phyloP scores from a whole-genome alignment of 108 stramenopile species.

The Phaeodactylum tricornutum region DNA sequence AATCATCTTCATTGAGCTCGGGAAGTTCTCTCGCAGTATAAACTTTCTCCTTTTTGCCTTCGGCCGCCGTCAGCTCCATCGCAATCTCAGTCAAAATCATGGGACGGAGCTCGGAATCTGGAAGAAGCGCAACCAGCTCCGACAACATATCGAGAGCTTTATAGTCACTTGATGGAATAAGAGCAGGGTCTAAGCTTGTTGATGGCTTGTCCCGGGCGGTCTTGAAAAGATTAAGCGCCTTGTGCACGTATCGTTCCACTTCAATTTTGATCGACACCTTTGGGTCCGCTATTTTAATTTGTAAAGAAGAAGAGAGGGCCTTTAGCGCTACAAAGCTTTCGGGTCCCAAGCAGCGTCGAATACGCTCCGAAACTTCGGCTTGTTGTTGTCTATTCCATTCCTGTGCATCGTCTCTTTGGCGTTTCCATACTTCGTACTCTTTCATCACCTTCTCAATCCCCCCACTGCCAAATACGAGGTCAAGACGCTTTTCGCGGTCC shows the following conservation, averaged over 20 bases:
- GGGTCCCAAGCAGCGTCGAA: constrained; percentile 34
- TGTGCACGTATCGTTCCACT: constrained; percentile 38
- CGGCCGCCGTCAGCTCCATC: constrained; percentile 14
- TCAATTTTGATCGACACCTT: constrained; percentile 4
- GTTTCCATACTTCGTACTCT: constrained; percentile 71
- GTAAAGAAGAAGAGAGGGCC: background rate
- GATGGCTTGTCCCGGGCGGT: constrained; percentile 20
- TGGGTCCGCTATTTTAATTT: background rate
- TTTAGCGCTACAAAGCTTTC: constrained; percentile 26
- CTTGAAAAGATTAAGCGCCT: constrained; percentile 22
- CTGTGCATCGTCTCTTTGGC: constrained; percentile 24
- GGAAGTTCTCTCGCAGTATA: constrained; percentile 5
- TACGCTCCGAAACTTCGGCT: constrained; percentile 22
- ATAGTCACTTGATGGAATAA: constrained; percentile 20
- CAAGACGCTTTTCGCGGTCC: constrained; percentile 55
- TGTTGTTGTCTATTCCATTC: constrained; percentile 36
- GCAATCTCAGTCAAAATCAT: constrained; percentile 40
- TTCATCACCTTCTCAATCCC: constrained; percentile 61
- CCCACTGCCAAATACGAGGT: constrained; percentile 52
- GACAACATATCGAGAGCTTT: constrained; percentile 49
- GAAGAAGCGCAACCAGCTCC: constrained; percentile 50
- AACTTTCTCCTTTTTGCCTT: background rate
- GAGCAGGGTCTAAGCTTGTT: constrained; percentile 5
- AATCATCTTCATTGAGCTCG: constrained; percentile 41
- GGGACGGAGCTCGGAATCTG: constrained; percentile 29